phyloP scores from a whole-genome alignment of 352 stramenopile species.

The Phytophthora podocarpi region DNA sequence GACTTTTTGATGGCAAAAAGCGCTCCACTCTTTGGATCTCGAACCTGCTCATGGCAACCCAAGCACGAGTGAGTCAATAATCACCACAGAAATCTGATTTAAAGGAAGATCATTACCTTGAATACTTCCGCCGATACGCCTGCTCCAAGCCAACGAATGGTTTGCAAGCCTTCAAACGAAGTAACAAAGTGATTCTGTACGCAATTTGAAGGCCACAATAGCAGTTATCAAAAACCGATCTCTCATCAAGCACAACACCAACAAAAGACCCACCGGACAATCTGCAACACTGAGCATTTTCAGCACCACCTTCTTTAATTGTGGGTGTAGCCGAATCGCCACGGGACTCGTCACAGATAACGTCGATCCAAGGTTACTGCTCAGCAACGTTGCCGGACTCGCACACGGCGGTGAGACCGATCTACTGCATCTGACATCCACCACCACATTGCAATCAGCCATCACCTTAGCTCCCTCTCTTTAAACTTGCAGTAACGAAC shows the following conservation, averaged over 20 bases:
- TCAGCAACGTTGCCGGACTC: constrained; percentile 49
- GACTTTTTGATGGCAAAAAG: constrained; percentile 86
- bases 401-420: constrained; percentile 37
- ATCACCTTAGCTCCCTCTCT: no score
- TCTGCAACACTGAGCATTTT: constrained; percentile 29
- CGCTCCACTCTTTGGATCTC: constrained; percentile 36
- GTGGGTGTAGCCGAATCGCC: constrained; percentile 8
- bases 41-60: constrained; percentile 32
- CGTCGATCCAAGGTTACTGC: constrained; percentile 39
- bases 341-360: constrained; percentile 49
- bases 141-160: constrained; percentile 61
- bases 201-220: constrained; percentile 1
- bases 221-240: not conserved
- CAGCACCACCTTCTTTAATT: constrained; percentile 35
- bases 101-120: constrained; percentile 41
- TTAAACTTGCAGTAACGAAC: constrained; percentile 13
- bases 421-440: constrained; percentile 17
- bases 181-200: constrained; percentile 32
- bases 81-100: not conserved
- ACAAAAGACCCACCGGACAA: constrained; percentile 24
- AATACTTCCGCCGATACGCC: constrained; percentile 77
- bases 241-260: not conserved
- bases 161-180: constrained; percentile 64
- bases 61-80: constrained; percentile 2
- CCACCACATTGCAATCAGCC: not conserved